Evolutionary conservation across 2,329 filamentous ascomycete genomes (phyloP).

Genomic region (Thielaviopsis populi): DNA sequence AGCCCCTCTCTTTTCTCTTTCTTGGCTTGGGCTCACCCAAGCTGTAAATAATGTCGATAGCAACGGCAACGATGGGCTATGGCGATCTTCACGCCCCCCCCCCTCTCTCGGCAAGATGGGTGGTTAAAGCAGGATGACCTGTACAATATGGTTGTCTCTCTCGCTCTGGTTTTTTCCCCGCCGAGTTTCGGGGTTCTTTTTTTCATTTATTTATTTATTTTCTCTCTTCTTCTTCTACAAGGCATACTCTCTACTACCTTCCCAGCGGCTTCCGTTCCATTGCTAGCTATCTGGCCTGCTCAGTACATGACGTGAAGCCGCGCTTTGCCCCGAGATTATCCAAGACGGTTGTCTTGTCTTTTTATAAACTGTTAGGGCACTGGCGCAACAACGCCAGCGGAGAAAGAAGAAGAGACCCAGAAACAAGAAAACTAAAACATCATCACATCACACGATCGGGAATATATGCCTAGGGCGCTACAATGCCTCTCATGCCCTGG

Average conservation of each 20-base stretch:
- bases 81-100: background rate
- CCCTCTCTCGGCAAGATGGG: background rate
- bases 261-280: no score
- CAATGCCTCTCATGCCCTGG: background rate
- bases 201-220: background rate
- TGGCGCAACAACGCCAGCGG: no score
- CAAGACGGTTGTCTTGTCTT: no score
- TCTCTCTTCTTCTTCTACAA: background rate
- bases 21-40: background rate
- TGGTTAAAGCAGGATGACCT: background rate
- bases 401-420: no score
- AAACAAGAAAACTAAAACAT: background rate
- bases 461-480: background rate
- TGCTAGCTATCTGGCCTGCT: no score
- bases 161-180: slow-evolving; percentile 1
- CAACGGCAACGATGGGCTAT: background rate
- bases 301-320: no score
- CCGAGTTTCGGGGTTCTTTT: background rate
- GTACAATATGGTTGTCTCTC: background rate
- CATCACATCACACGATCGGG: background rate
- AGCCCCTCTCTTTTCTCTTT: background rate
- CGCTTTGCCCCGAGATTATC: no score
- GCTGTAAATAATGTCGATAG: background rate
- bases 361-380: no score
- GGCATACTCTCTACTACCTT: background rate